Evolutionary conservation across 169 alveolate genomes (phyloP), one percentile per base, ranked within the genome.

Genomic region (Cryptosporidium felis): DNA sequence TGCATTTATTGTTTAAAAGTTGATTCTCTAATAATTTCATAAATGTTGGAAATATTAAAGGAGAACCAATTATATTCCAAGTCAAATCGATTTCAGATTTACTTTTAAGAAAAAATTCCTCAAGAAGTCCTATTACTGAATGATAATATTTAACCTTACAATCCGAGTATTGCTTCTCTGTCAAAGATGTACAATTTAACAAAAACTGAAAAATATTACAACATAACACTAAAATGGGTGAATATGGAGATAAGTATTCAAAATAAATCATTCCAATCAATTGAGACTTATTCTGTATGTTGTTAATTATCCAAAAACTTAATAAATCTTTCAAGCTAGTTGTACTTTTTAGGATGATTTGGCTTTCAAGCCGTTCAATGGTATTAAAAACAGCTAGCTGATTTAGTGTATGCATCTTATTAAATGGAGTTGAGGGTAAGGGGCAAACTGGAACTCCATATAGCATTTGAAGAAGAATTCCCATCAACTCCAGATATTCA

Each of bases 361-460:
- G 10, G 49, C 12, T 12, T 10, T 10, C 10, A 10, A 42, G 12
- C 10, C 10, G 49, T 12, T 42, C 49, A 42, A 56, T 56, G 14
- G 8, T 4, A 10, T 18, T 12, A 56, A 56, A 26, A 10, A 65
- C 26, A 41, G 1, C 12, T 4, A 44, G 14, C 16, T 65, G 81
- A 65, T 65, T 65, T 18, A 30, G 49, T 26, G 49, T 16, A 14
- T 34, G 26, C 61, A 65, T 44, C 23, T 74, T 74, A 45, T 74
- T 74, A 53, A 74, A 74, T 16, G 85, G 85, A 10, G 16, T 21
- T 3, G 58, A 47, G 1, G 85, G 85, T n/a, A 74, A 23, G 32
- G 85, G 85, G 28, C 85, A 74, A 32, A 74, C 85, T 1, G 85
- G 85, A 3, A 74, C n/a, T 14, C 85, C 85, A 74, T 74, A 74